Base-by-base conservation (phyloP, 192 early-diverging fungal genomes). In the Coemansia umbellata region DNA sequence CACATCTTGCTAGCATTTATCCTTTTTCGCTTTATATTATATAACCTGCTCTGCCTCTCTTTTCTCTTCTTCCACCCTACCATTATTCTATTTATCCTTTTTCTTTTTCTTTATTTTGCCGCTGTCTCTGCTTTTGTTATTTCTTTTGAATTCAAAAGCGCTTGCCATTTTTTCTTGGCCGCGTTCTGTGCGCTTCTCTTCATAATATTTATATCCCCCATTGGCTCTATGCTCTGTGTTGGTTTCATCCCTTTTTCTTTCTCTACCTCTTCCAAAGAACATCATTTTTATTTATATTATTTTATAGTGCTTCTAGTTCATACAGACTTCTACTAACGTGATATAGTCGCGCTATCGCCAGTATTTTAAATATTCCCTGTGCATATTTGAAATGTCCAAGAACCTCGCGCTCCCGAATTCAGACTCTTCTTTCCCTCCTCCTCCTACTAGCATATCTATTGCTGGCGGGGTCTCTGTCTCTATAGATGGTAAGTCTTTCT, bases 401-500 rank as follows among this genome's bases (percentile, higher is more conserved):
- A 27, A 64, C 28, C 54, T 64, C 37, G 24, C 47, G 9, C 15
- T 60, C 49, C 32, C 53, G 14, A 75, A 68, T 75, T 75, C 65
- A 32, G 72, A 68, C 60, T 17, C 39, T 22, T 55, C 72, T 1
- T 17, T 60, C 41, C 72, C 72, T 13, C 23, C 48, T 11, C 60
- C 65, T 13, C 72, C 72, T 1, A 54, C 43, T 17, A 68, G 65
- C 37, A 41, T 64, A 33, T 53, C 53, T 28, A 58, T 68, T 42
- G 39, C 53, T 24, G 65, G 52, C 58, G 72, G 65, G 35, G 40
- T 61, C 5, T 30, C 47, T 18, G 55, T 75, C 14, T 32, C 53
- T 7, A 37, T 68, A 17, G 65, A 68, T 55, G 72, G 72, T 75
- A 68, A 68, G 72, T 33, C 24, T 50, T 47, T 32, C 10, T 26